These are phyloP conservation scores for cucumber (Cucumis sativus) DNA, from an alignment of 306 rosid species.

Conservation along the genomic window DNA sequence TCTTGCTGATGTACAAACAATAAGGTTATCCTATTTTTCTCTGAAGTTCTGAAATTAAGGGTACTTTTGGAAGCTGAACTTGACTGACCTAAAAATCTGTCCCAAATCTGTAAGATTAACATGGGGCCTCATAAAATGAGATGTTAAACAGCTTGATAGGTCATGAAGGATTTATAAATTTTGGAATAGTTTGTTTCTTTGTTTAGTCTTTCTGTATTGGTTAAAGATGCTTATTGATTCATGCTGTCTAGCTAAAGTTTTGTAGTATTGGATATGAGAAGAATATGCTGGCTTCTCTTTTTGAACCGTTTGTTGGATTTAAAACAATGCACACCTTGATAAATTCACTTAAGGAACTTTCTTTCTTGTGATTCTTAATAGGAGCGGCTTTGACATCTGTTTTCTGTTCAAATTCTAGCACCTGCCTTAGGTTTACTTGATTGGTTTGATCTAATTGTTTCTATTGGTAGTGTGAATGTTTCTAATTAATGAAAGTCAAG, in stretches of 20 bases:
- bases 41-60: background rate
- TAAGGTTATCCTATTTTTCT: conserved; percentile 42
- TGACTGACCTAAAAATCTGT: background rate
- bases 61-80: background rate
- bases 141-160: background rate
- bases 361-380: background rate
- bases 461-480: background rate
- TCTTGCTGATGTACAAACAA: conserved; percentile 46
- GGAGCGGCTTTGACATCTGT: background rate
- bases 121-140: background rate
- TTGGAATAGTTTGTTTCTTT: background rate
- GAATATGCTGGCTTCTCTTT: background rate
- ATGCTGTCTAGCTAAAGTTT: background rate
- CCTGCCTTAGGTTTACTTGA: background rate
- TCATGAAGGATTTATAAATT: background rate
- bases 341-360: background rate
- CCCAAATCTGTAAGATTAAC: background rate
- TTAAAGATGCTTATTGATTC: background rate
- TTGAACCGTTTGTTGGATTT: background rate
- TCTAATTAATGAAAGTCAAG: background rate
- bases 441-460: background rate
- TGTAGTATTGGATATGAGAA: background rate
- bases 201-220: background rate
- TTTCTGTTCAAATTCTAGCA: background rate
- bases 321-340: background rate